Conservation (phyloP, 129 eudicot species). For the Chrysanthemum seticuspe region DNA sequence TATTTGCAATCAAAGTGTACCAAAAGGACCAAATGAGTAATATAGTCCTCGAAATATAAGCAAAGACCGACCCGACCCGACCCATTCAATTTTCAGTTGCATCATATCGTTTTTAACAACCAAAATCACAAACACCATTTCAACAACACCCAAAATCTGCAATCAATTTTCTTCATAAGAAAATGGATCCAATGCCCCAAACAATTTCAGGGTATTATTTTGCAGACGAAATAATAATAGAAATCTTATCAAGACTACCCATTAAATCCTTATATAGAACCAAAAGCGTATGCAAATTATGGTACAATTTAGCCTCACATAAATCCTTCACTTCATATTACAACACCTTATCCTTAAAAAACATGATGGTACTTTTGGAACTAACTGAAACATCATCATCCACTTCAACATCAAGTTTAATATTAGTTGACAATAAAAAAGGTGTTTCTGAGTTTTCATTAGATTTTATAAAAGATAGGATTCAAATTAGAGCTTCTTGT, state of each 20-base stretch:
- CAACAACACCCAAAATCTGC: too few species aligned
- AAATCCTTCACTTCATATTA: constrained; percentile 47
- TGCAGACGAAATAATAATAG: constrained; percentile 73
- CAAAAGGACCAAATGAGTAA: too few species aligned
- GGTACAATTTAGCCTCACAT: constrained; percentile 64
- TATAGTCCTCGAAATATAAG: too few species aligned
- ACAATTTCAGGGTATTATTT: constrained; percentile 47
- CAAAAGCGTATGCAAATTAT: constrained; percentile 71
- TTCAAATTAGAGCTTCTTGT: constrained; percentile 84
- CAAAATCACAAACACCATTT: too few species aligned
- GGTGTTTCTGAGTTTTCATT: constrained; percentile 76
- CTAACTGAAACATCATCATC: constrained; percentile 48
- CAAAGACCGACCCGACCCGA: too few species aligned
- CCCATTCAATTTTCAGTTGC: too few species aligned
- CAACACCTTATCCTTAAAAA: constrained; percentile 52
- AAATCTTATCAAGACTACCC: constrained; percentile 75
- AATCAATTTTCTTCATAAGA: too few species aligned
- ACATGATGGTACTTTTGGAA: constrained; percentile 65
- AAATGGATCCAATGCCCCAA: constrained; percentile 9
- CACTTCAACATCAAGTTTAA: constrained; percentile 53
- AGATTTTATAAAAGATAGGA: constrained; percentile 70
- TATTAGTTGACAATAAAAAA: constrained; percentile 62
- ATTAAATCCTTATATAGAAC: constrained; percentile 65
- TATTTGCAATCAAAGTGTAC: too few species aligned
- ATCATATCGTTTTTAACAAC: too few species aligned